Percentiles rank a stretch among this genome's conserved stretches.
phyloP scores from a whole-genome alignment of 108 stramenopile species.

The Schizochytrium sp. region DNA sequence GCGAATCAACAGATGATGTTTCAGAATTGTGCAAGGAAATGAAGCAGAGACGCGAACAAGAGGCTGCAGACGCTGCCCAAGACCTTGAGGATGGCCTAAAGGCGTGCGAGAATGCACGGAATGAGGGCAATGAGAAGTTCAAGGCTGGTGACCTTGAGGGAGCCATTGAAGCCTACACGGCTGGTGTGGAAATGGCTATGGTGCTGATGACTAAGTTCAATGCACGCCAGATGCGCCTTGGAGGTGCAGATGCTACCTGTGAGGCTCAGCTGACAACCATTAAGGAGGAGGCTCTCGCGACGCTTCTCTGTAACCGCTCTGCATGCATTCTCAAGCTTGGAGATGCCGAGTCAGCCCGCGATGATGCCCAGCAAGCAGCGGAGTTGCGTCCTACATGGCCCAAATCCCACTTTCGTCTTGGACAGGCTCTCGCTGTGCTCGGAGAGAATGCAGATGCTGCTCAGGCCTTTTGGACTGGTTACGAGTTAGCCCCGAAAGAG shows the following conservation, averaged over 20 bases:
- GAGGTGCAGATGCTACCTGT: neutral
- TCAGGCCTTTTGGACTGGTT: slow-evolving; percentile 28
- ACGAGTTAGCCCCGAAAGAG: slow-evolving; percentile 56
- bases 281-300: slow-evolving; percentile 5
- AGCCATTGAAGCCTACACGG: neutral
- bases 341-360: neutral
- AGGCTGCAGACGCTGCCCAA: neutral
- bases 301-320: slow-evolving; percentile 40
- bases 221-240: slow-evolving; percentile 7
- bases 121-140: slow-evolving; percentile 32
- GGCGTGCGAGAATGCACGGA: neutral
- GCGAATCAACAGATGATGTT: neutral
- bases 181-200: slow-evolving; percentile 35
- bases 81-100: neutral
- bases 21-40: neutral
- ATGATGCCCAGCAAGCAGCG: slow-evolving; percentile 27
- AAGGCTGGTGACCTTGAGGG: slow-evolving; percentile 23
- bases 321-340: slow-evolving; percentile 32
- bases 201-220: neutral
- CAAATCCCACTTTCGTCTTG: slow-evolving; percentile 26
- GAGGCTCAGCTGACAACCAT: neutral
- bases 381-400: slow-evolving; percentile 47
- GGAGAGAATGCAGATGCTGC: slow-evolving; percentile 49
- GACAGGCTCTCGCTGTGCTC: slow-evolving; percentile 16
- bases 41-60: neutral